These are phyloP conservation scores for Aspergillus sp. DNA, from an alignment of 2,329 filamentous ascomycete genomes.

Conservation along the genomic window DNA sequence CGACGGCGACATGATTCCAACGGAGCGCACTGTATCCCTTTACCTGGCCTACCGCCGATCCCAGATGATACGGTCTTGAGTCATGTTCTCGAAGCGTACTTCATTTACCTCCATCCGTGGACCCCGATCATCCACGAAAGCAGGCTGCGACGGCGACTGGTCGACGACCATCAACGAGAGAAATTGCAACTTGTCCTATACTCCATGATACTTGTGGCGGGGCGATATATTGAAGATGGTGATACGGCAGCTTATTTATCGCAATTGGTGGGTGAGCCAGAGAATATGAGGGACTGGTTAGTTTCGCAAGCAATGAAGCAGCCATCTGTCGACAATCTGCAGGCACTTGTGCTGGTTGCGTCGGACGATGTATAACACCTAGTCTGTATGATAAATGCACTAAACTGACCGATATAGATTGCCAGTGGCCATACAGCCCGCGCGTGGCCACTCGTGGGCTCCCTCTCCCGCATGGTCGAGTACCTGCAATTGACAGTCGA, in stretches of 20 bases:
- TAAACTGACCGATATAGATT: constrained; percentile 20
- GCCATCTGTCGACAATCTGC: constrained; percentile 27
- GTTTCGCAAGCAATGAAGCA: constrained; percentile 17
- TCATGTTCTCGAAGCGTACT: constrained; percentile 39
- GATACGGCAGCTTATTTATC: background rate
- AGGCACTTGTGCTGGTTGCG: constrained; percentile 33
- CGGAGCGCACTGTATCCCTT: background rate
- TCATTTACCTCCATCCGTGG: constrained; percentile 43
- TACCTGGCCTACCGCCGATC: background rate
- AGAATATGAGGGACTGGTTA: constrained; percentile 10
- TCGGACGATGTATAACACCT: constrained; percentile 35
- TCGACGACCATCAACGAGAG: constrained; percentile 18
- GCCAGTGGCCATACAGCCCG: constrained; percentile 30
- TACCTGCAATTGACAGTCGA: constrained; percentile 39
- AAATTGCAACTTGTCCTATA: constrained; percentile 35
- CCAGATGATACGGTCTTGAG: constrained; percentile 21
- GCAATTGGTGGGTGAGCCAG: background rate
- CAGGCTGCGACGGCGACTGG: constrained; percentile 27
- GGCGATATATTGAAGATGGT: constrained; percentile 30
- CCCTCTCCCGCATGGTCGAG: constrained; percentile 39
- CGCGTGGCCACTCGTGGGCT: constrained; percentile 41
- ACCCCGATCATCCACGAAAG: constrained; percentile 41
- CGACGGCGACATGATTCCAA: constrained; percentile 7
- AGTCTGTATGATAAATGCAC: no score
- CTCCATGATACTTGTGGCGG: constrained; percentile 39